Percentiles rank a stretch among this genome's conserved stretches.
Conservation (phyloP, 2,329 filamentous ascomycete species). For the Clathrospora elynae region DNA sequence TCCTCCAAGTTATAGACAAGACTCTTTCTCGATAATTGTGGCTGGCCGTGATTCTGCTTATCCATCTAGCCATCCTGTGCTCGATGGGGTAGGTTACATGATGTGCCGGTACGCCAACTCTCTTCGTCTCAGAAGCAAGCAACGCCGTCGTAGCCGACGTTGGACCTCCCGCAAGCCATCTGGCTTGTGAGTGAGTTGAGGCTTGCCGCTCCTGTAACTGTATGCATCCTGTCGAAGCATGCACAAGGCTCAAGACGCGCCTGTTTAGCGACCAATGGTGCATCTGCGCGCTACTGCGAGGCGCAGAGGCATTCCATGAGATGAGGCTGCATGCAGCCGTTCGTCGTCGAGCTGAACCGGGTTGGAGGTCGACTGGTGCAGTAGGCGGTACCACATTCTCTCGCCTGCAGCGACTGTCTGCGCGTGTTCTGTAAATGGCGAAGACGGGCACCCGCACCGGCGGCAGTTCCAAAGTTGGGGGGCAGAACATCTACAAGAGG, state of each 20-base stretch:
- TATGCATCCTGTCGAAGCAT: conserved; percentile 22
- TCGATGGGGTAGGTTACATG: conserved; percentile 35
- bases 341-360: conserved; percentile 35
- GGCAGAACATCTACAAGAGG: conserved; percentile 7
- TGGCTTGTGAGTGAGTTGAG: conserved; percentile 15
- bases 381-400: conserved; percentile 24
- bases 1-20: conserved; percentile 5
- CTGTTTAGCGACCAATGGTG: conserved; percentile 14
- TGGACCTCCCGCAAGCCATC: conserved; percentile 30
- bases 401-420: conserved; percentile 27
- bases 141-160: conserved; percentile 17
- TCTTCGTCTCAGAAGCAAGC: conserved; percentile 26
- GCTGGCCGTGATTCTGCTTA: conserved; percentile 21
- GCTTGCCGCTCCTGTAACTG: conserved; percentile 24
- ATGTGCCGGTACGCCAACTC: conserved; percentile 14
- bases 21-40: conserved; percentile 12
- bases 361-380: conserved; percentile 29
- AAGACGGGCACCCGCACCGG: conserved; percentile 16
- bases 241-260: conserved; percentile 23
- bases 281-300: conserved; percentile 25
- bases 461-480: conserved; percentile 9
- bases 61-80: conserved; percentile 15
- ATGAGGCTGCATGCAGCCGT: conserved; percentile 42
- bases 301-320: conserved; percentile 29
- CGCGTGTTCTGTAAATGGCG: conserved; percentile 27